These are phyloP conservation scores for Trichoderma orchidacearum DNA, from an alignment of 495 filamentous ascomycete genomes.

Conservation along the genomic window DNA sequence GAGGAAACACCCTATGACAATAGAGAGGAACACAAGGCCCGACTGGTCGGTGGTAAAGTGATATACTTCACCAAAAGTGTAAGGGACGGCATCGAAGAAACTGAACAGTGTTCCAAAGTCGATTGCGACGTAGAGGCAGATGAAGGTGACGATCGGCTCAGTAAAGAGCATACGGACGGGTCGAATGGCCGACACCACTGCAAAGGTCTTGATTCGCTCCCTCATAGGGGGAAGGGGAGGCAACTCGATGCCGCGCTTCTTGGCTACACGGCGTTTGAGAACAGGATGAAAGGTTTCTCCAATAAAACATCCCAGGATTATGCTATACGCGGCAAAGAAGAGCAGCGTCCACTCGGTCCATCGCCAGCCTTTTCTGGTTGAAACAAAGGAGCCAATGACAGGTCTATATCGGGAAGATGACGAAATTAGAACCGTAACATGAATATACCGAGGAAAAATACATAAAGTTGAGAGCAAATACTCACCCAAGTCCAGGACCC, in stretches of 20 bases:
- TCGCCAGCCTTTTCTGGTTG: constrained; percentile 40
- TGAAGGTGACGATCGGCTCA: constrained; percentile 50
- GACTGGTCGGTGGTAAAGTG: constrained; percentile 29
- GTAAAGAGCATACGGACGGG: constrained; percentile 51
- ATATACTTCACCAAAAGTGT: constrained; percentile 36
- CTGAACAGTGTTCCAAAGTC: constrained; percentile 49
- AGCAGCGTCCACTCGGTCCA: constrained; percentile 38
- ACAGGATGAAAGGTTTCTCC: constrained; percentile 47
- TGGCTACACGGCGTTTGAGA: constrained; percentile 33
- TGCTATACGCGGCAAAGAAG: constrained; percentile 25
- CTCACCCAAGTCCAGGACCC: constrained; percentile 43
- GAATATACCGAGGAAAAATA: background rate
- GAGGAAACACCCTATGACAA: constrained; percentile 41
- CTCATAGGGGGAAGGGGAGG: constrained; percentile 17
- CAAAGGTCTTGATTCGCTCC: constrained; percentile 21
- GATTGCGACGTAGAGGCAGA: constrained; percentile 48
- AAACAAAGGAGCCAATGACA: constrained; percentile 36
- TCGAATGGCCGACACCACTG: constrained; percentile 39
- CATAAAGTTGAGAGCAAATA: background rate
- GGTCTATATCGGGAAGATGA: background rate
- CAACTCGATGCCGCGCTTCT: constrained; percentile 20
- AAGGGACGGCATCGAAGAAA: constrained; percentile 53
- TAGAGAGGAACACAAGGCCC: constrained; percentile 45
- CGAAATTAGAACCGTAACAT: too few species aligned
- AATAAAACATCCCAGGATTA: constrained; percentile 21